Evolutionary conservation across 2,329 filamentous ascomycete genomes (phyloP).

Genomic region (Pleurostoma richardsiae): DNA sequence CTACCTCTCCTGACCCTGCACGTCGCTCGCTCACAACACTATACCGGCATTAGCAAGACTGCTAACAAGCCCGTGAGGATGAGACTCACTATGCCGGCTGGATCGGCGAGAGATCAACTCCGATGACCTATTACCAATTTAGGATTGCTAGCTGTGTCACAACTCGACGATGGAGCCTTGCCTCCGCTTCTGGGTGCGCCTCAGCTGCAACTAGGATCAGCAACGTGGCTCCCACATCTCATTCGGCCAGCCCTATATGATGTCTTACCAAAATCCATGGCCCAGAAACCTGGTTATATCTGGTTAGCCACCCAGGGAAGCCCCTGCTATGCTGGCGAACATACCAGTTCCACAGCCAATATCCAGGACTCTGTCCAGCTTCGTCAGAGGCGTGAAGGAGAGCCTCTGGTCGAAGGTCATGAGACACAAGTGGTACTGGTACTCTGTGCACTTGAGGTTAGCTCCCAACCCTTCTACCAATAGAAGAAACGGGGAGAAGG

Average conservation of each 20-base stretch:
- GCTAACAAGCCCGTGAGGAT: too few relatives aligned
- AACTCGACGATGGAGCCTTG: too few relatives aligned
- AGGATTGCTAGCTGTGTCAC: neutral
- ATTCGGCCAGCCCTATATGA: neutral
- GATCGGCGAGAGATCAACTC: constrained; percentile 17
- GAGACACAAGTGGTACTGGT: constrained; percentile 30
- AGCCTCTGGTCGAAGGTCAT: constrained; percentile 37
- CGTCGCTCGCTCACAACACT: constrained; percentile 7
- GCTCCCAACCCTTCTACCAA: neutral
- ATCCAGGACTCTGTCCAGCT: constrained; percentile 37
- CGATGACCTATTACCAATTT: constrained; percentile 11
- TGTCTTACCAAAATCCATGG: constrained; percentile 19
- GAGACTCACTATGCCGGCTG: constrained; percentile 15
- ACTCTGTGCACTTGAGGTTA: constrained; percentile 12
- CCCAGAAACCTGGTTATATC: constrained; percentile 16
- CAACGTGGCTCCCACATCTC: neutral
- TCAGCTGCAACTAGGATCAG: constrained; percentile 12
- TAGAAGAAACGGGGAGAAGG: too few relatives aligned
- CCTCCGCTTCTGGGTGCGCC: constrained; percentile 16
- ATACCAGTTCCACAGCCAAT: constrained; percentile 44
- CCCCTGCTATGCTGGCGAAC: constrained; percentile 1
- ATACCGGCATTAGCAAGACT: constrained; percentile 1
- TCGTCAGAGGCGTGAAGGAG: constrained; percentile 36
- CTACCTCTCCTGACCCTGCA: too few relatives aligned
- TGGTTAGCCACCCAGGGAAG: neutral